Evolutionary conservation across 192 early-diverging fungal genomes (phyloP).

Genomic region (Coemansia sp.): DNA sequence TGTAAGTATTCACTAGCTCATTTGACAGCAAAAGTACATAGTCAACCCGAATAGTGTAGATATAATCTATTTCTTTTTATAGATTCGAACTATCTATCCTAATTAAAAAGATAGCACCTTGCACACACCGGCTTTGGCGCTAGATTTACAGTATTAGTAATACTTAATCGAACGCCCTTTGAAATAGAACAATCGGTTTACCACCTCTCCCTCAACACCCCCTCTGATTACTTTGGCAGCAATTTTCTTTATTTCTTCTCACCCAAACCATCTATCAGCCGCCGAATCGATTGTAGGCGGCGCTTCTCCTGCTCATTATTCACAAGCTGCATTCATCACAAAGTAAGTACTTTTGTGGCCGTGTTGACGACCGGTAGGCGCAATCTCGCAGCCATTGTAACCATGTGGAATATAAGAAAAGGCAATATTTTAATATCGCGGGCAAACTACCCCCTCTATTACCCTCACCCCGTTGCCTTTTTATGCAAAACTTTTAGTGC

Average conservation of each 20-base stretch:
- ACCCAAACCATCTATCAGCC: slow-evolving; percentile 8
- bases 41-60: too few species aligned
- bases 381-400: slow-evolving; percentile 1
- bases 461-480: not conserved
- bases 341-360: slow-evolving; percentile 8
- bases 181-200: slow-evolving; percentile 1
- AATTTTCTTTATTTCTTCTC: not conserved
- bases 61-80: too few species aligned
- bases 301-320: slow-evolving; percentile 2
- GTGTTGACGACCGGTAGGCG: slow-evolving; percentile 8
- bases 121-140: too few species aligned
- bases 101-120: too few species aligned
- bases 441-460: not conserved
- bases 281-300: slow-evolving; percentile 19
- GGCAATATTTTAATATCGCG: slow-evolving; percentile 1
- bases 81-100: too few species aligned
- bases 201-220: not conserved
- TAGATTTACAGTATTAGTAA: too few species aligned
- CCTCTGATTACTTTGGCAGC: not conserved
- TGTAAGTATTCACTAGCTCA: too few species aligned
- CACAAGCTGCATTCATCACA: not conserved
- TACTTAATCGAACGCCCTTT: not conserved
- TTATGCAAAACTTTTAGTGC: not conserved
- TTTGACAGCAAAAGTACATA: too few species aligned
- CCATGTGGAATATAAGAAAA: not conserved